Percentiles rank a stretch among this genome's conserved stretches.
phyloP scores from a whole-genome alignment of 768 basidiomycete genomes.

The Dentipellis sp. region DNA sequence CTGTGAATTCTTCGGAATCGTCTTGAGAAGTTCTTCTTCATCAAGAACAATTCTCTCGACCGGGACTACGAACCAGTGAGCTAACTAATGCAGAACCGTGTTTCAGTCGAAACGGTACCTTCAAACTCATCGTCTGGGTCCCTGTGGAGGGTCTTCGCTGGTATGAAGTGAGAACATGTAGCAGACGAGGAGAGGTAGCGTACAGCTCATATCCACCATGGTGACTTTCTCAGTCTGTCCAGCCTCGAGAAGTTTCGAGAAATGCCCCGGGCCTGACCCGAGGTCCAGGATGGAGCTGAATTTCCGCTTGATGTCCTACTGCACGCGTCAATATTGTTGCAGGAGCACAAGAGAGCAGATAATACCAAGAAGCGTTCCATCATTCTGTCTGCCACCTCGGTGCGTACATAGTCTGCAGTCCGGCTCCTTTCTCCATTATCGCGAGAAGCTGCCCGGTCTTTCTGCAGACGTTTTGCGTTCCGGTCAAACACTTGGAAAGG shows the following conservation, averaged over 20 bases:
- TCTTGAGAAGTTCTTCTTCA: slow-evolving; percentile 69
- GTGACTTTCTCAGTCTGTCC: slow-evolving; percentile 61
- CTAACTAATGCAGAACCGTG: background rate
- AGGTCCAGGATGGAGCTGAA: slow-evolving; percentile 79
- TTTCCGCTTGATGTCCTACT: slow-evolving; percentile 82
- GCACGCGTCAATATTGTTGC: background rate
- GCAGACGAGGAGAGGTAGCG: background rate
- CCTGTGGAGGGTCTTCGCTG: slow-evolving; percentile 64
- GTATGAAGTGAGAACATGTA: background rate
- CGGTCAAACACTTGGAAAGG: slow-evolving; percentile 89
- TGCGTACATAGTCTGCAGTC: slow-evolving; percentile 84
- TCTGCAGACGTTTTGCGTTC: slow-evolving; percentile 64
- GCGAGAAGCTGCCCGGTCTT: slow-evolving; percentile 56
- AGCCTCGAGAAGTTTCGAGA: slow-evolving; percentile 70
- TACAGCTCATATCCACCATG: slow-evolving; percentile 87
- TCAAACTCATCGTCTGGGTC: slow-evolving; percentile 77
- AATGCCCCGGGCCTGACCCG: slow-evolving; percentile 87
- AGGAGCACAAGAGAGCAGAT: background rate
- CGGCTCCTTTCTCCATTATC: slow-evolving; percentile 53
- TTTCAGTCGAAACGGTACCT: slow-evolving; percentile 32
- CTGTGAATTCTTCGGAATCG: slow-evolving; percentile 63
- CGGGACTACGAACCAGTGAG: slow-evolving; percentile 40
- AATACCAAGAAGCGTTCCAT: slow-evolving; percentile 81
- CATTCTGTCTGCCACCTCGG: slow-evolving; percentile 86
- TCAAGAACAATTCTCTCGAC: slow-evolving; percentile 73